Percentiles rank a stretch among this genome's conserved stretches.
Conservation (phyloP, 352 stramenopile genomes). For the Globisporangium irregulare region DNA sequence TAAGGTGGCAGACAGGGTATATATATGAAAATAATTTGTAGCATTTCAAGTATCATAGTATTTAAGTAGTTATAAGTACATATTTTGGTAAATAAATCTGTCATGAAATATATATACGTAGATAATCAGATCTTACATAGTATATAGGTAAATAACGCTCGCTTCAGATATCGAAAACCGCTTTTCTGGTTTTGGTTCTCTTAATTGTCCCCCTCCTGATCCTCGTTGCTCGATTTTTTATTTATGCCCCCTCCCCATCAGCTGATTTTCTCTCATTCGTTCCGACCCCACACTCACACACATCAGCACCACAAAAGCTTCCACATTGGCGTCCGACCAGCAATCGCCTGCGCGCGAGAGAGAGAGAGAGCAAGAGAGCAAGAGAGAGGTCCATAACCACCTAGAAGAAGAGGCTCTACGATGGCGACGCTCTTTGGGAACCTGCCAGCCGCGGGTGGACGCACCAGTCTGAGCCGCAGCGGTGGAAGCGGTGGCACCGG, state of each 20-base stretch:
- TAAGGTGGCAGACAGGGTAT: not conserved
- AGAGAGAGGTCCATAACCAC: not conserved
- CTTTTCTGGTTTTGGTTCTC: not conserved
- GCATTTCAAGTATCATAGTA: not conserved
- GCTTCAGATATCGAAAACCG: not conserved
- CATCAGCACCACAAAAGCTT: not conserved
- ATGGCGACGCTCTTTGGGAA: slow-evolving; percentile 77
- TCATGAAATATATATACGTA: not conserved
- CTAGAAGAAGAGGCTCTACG: not conserved
- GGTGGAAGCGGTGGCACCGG: slow-evolving; percentile 17
- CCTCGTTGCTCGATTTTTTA: not conserved
- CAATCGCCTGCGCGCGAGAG: not conserved
- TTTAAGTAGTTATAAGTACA: not conserved
- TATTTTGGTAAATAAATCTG: not conserved
- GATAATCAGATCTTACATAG: not conserved
- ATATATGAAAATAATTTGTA: not conserved
- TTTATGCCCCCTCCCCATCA: not conserved
- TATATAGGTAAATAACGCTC: not conserved
- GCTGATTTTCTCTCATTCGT: not conserved
- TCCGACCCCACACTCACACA: not conserved
- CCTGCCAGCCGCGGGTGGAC: slow-evolving; percentile 57
- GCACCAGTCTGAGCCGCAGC: slow-evolving; percentile 32
- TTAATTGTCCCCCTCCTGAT: not conserved
- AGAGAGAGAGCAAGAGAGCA: not conserved
- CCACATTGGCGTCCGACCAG: not conserved